A percentile compares a stretch with the other conserved stretches of the same genome.
These are phyloP conservation scores for Carex kokanica DNA, from an alignment of 176 grass and related monocot genomes.

Conservation along the genomic window DNA sequence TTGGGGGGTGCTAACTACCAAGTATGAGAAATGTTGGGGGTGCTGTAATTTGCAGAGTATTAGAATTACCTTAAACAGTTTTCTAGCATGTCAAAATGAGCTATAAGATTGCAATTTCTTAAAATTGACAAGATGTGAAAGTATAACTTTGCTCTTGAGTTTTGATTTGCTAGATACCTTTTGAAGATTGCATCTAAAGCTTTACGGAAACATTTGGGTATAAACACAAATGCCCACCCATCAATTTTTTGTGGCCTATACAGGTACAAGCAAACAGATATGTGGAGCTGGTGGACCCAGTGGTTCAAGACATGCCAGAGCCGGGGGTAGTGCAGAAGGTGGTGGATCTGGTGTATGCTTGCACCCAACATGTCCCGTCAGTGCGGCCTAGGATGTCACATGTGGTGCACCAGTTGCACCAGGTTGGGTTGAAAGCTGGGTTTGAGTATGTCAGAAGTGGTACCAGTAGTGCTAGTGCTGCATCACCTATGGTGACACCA, in stretches of 20 bases:
- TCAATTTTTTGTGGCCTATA: not conserved
- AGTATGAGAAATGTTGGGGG: too few species aligned
- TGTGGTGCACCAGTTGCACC: slow-evolving; percentile 91
- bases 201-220: not conserved
- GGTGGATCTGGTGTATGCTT: slow-evolving; percentile 78
- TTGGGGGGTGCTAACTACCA: too few species aligned
- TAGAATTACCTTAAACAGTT: not conserved
- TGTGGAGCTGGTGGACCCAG: slow-evolving; percentile 82
- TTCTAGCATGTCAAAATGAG: not conserved
- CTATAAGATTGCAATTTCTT: not conserved
- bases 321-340: slow-evolving; percentile 80
- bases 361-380: slow-evolving; percentile 92
- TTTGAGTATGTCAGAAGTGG: slow-evolving; percentile 68
- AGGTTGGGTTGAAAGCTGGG: slow-evolving; percentile 61
- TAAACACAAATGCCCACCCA: not conserved
- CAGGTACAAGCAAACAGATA: slow-evolving; percentile 70
- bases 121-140: too few species aligned
- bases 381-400: slow-evolving; percentile 96
- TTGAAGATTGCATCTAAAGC: not conserved
- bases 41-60: not conserved
- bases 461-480: slow-evolving; percentile 73
- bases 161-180: not conserved
- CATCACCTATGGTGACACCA: slow-evolving; percentile 79
- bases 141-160: not conserved
- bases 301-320: slow-evolving; percentile 71